Percentiles rank a stretch among this genome's conserved stretches.
Conservation (phyloP, 2,329 filamentous ascomycete genomes). For the Ophiobolus disseminans region DNA sequence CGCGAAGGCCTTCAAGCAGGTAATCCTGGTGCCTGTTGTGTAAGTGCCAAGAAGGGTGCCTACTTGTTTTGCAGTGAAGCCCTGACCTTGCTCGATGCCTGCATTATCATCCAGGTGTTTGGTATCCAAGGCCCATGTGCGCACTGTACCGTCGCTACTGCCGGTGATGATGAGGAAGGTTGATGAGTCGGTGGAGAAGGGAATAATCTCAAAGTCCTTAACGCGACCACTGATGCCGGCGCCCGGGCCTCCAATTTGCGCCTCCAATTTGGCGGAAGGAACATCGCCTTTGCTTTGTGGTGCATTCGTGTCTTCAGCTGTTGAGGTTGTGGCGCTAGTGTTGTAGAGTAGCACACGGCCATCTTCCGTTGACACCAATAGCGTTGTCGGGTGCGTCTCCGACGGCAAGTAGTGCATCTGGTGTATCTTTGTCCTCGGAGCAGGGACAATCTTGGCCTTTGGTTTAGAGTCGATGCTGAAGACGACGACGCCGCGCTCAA, state of each 20-base stretch:
- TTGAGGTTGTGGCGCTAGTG: conserved; percentile 62
- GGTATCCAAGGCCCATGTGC: conserved; percentile 71
- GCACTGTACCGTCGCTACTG: conserved; percentile 85
- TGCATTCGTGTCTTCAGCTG: conserved; percentile 26
- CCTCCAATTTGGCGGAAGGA: conserved; percentile 68
- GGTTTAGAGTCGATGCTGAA: conserved; percentile 89
- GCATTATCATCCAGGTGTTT: conserved; percentile 30
- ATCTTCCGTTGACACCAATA: conserved; percentile 88
- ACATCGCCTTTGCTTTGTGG: conserved; percentile 58
- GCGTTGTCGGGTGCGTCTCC: conserved; percentile 61
- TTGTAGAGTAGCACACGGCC: conserved; percentile 85
- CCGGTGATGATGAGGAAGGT: conserved; percentile 69
- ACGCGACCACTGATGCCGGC: conserved; percentile 74
- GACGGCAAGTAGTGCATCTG: conserved; percentile 74
- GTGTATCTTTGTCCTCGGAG: conserved; percentile 79
- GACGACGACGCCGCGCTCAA: conserved; percentile 83
- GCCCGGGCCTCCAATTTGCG: conserved; percentile 78
- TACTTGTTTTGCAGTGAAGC: conserved; percentile 54
- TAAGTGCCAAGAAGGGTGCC: conserved; percentile 77
- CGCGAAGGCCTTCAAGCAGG: conserved; percentile 83
- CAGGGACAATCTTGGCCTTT: conserved; percentile 73
- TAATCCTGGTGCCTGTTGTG: conserved; percentile 87
- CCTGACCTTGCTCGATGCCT: conserved; percentile 20
- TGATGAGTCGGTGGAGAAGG: conserved; percentile 49
- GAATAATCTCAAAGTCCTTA: conserved; percentile 83